Base-by-base conservation (phyloP, 2,329 filamentous ascomycete species). In the Stylonectria norvegica region DNA sequence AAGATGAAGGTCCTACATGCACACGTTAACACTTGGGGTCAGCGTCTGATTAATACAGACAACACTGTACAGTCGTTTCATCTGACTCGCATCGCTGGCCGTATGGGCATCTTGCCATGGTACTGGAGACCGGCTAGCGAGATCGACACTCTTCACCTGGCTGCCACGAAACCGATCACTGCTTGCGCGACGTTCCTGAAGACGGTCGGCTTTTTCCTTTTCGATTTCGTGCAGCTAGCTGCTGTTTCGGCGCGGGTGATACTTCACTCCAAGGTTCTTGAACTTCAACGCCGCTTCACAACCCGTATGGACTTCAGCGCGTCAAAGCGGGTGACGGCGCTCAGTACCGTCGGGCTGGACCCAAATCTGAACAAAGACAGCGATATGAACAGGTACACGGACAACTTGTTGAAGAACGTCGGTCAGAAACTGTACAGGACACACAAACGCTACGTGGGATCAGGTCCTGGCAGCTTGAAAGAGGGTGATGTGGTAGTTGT, bases 371-470 rank as follows among this genome's bases (percentile, higher is more conserved):
- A 36, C 4, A 12, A 29, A 8, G 34, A 40, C 4, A 10, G 15
- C 1, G 45, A 52, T 20, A 39, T 49, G 37, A 18, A 12, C n/a
- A 20, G 38, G 2, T 48, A 58, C 14, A 34, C 23, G 2, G 18
- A 33, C 5, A 50, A 48, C 16, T n/a, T 59, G 16, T 23, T 47
- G 14, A 55, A 44, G 15, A 54, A 52, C 16, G 18, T 27, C 2
- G 43, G 45, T 5, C 45, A 49, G 32, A 54, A 40, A 29, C 27
- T 62, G 14, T 65, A 58, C 38, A 30, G 58, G 8, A 65, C 62
- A 4, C 39, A 47, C 3, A 47, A 41, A 5, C 59, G 61, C 3
- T 48, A 53, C 29, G 40, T 64, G 8, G 63, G 62, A 2, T 42
- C 62, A 5, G 59, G 58, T 1, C 59, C 61, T 5, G 9, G 20